Conservation (phyloP, 148 eudicot species). For the Limonium bicolor region DNA sequence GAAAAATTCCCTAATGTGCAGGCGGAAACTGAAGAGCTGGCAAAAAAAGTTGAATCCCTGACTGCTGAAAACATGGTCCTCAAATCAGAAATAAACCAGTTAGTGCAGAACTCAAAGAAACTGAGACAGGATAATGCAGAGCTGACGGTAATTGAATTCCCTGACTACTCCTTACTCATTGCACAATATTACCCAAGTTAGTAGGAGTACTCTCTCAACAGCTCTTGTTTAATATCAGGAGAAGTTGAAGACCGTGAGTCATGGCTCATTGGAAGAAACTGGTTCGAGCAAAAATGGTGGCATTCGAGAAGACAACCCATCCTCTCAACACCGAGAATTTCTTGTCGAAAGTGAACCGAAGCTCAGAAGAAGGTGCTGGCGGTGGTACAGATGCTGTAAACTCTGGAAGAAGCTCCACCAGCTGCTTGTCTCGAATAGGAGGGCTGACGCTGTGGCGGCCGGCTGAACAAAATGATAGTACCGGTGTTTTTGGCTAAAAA, state of each 20-base stretch:
- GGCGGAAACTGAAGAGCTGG: constrained; percentile 95
- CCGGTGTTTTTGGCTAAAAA: no score
- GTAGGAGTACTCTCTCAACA: no score
- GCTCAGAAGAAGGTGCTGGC: constrained; percentile 27
- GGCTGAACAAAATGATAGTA: no score
- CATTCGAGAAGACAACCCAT: constrained; percentile 16
- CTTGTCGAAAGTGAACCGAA: constrained; percentile 56
- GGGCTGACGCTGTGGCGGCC: constrained; percentile 80
- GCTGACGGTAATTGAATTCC: constrained; percentile 29
- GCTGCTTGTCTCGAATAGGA: constrained; percentile 42
- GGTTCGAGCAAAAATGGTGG: constrained; percentile 11
- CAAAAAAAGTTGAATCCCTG: constrained; percentile 51
- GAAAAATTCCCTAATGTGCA: constrained; percentile 12
- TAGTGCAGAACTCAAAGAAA: constrained; percentile 48
- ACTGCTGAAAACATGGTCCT: constrained; percentile 56
- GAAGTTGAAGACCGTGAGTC: constrained; percentile 28
- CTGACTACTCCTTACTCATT: no score
- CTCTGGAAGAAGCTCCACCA: constrained; percentile 70
- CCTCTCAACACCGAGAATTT: constrained; percentile 62
- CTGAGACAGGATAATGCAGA: constrained; percentile 56
- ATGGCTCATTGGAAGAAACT: constrained; percentile 9
- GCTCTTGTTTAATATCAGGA: constrained; percentile 23
- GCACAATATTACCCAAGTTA: no score
- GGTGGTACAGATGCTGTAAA: constrained; percentile 29
- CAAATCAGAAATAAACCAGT: constrained; percentile 51